Base-by-base conservation (phyloP, 2,329 filamentous ascomycete genomes). In the Raffaelea arxii region DNA sequence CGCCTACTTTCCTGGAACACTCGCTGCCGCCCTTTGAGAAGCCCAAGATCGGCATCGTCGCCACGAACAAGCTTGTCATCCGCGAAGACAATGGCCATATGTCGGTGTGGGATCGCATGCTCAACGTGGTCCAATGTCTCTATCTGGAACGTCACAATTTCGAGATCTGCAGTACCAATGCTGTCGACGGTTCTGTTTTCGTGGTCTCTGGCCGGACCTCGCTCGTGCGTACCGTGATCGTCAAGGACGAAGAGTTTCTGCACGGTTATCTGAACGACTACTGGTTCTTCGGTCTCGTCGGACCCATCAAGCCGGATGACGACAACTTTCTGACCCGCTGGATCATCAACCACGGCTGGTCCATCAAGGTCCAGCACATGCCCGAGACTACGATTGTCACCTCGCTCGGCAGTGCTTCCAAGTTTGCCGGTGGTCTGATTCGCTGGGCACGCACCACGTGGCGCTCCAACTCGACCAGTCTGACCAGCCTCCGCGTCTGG, bases 111-210 rank as follows among this genome's bases (percentile, higher is more conserved):
- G 46, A 46, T 4, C 60, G 59, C 0, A 59, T 72, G 44, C 68
- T 67, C 58, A 80, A 82, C 59, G 70, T 78, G 55, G 63, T 82
- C 18, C 77, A 74, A 0, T 71, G 71, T 25, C 58, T 70, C n/a
- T 81, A 82, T 55, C 68, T 83, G 1, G 69, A 75, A 53, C 72
- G 78, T 0, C 75, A 80, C 58, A 81, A 80, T 55, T 82, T 74
- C 57, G 78, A 82, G 55, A 73, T 77, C 44, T 67, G 71, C 1
- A 65, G 74, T 0, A 73, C 72, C 6, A 76, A 74, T 50, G 63
- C 70, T 6, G 61, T 82, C 10, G 78, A 82, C 47, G 76, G 75
- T 9, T 75, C 74, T 10, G 67, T 78, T 19, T 79, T 76, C 42
- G 74, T 77, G 1, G 63, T 82, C 2, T 80, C 74, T 0, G 74